Percentiles rank a stretch among this genome's conserved stretches.
Evolutionary conservation across 2,329 filamentous ascomycete genomes (phyloP).

Genomic region (Aspergillus proliferans): DNA sequence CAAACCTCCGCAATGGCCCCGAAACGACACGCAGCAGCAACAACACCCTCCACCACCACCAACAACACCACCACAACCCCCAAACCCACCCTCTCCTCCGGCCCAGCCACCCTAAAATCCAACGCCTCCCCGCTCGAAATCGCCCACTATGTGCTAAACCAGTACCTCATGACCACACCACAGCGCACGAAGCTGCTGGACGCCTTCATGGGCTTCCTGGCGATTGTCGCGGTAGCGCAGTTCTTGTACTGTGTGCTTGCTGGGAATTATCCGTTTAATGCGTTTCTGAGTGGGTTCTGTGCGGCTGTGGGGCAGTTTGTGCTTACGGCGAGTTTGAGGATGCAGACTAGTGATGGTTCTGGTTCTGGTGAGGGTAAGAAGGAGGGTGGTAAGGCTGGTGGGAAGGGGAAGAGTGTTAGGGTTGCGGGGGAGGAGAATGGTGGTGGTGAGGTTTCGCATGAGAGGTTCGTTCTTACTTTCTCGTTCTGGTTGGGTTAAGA

Average conservation of each 20-base stretch:
- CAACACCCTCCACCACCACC: constrained; percentile 23
- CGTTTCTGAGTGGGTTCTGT: constrained; percentile 90
- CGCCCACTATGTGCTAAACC: constrained; percentile 62
- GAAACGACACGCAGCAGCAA: constrained; percentile 23
- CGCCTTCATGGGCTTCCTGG: constrained; percentile 80
- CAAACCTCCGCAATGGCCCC: constrained; percentile 16
- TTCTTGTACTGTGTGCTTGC: constrained; percentile 88
- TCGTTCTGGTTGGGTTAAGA: not conserved
- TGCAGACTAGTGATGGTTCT: constrained; percentile 65
- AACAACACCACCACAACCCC: constrained; percentile 13
- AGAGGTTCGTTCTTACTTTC: constrained; percentile 28
- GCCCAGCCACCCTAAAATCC: constrained; percentile 30
- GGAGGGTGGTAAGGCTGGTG: constrained; percentile 63
- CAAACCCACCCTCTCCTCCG: constrained; percentile 26
- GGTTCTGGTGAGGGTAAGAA: constrained; percentile 25
- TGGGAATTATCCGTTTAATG: constrained; percentile 99
- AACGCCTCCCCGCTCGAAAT: constrained; percentile 51
- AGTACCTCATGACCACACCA: constrained; percentile 74
- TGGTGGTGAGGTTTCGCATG: constrained; percentile 27
- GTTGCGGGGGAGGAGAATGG: constrained; percentile 18
- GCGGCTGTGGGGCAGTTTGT: constrained; percentile 97
- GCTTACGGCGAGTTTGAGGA: constrained; percentile 79
- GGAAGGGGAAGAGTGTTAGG: constrained; percentile 23
- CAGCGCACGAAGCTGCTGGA: constrained; percentile 91
- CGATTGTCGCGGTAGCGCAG: constrained; percentile 79